phyloP scores from a whole-genome alignment of 129 eudicot species.

The Kitagawia praeruptora region DNA sequence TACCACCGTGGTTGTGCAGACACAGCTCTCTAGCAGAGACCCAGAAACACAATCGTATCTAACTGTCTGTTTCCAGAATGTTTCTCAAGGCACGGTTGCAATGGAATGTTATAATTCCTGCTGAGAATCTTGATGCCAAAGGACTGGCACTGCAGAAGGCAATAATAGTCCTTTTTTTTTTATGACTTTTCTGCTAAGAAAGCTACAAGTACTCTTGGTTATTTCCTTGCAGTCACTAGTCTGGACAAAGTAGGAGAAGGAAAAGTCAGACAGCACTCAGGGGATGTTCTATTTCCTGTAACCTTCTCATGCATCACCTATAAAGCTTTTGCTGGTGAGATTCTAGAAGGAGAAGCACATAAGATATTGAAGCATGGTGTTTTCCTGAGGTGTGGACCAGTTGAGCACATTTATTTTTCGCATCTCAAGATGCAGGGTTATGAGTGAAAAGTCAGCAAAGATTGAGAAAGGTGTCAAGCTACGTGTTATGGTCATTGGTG shows the following conservation, averaged over 20 bases:
- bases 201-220: constrained; percentile 61
- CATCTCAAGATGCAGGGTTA: constrained; percentile 51
- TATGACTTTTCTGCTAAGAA: constrained; percentile 56
- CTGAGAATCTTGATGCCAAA: constrained; percentile 46
- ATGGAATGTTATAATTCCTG: constrained; percentile 78
- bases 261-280: constrained; percentile 52
- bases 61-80: constrained; percentile 24
- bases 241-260: constrained; percentile 64
- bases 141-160: constrained; percentile 70
- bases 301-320: constrained; percentile 57
- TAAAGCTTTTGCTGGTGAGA: constrained; percentile 54
- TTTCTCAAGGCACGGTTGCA: constrained; percentile 54
- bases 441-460: constrained; percentile 36
- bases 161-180: constrained; percentile 46
- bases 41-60: not conserved
- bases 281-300: constrained; percentile 64
- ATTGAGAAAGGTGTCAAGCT: constrained; percentile 52
- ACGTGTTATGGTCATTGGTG: constrained; percentile 45
- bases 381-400: constrained; percentile 62
- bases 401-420: constrained; percentile 49
- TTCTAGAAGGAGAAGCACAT: constrained; percentile 50
- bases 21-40: not conserved
- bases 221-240: constrained; percentile 55
- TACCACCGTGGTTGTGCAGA: too few relatives aligned
- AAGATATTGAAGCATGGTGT: constrained; percentile 60